Evolutionary conservation across 306 rosid species (phyloP).

Genomic region (Cajanus cajan): DNA sequence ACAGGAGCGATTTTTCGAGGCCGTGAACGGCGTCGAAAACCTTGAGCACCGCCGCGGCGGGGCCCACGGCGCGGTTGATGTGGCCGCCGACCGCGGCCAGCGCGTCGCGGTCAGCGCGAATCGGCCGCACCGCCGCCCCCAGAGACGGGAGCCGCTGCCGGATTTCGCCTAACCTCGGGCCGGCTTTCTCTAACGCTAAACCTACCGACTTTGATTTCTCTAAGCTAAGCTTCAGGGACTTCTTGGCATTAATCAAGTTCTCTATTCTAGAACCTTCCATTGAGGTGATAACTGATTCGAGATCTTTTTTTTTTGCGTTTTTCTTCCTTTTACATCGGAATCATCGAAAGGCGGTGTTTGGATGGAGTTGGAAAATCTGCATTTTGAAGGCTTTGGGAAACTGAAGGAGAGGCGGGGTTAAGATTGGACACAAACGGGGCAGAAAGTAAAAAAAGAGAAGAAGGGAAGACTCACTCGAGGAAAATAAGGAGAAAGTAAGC

Average conservation of each 20-base stretch:
- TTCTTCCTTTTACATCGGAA: slow-evolving; percentile 29
- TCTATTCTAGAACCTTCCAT: slow-evolving; percentile 70
- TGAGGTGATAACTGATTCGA: neutral
- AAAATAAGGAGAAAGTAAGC: neutral
- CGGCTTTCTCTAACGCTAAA: slow-evolving; percentile 71
- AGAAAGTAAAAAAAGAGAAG: neutral
- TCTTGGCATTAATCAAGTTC: slow-evolving; percentile 63
- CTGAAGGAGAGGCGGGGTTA: neutral
- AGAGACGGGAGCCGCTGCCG: slow-evolving; percentile 69
- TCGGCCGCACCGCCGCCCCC: slow-evolving; percentile 83
- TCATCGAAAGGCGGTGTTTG: slow-evolving; percentile 45
- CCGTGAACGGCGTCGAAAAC: slow-evolving; percentile 98
- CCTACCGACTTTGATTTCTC: slow-evolving; percentile 79
- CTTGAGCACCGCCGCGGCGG: slow-evolving; percentile 96
- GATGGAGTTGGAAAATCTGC: slow-evolving; percentile 26
- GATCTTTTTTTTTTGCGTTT: neutral
- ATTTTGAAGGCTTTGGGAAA: neutral
- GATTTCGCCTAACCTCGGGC: slow-evolving; percentile 81
- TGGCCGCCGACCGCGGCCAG: slow-evolving; percentile 92
- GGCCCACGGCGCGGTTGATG: slow-evolving; percentile 93
- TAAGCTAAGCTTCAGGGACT: slow-evolving; percentile 73
- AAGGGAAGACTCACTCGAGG: slow-evolving; percentile 36
- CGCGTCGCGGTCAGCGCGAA: slow-evolving; percentile 86
- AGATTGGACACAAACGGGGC: too few relatives aligned
- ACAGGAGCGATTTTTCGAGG: slow-evolving; percentile 81